phyloP scores from a whole-genome alignment of 352 stramenopile species.

The Phytophthora capsici region DNA sequence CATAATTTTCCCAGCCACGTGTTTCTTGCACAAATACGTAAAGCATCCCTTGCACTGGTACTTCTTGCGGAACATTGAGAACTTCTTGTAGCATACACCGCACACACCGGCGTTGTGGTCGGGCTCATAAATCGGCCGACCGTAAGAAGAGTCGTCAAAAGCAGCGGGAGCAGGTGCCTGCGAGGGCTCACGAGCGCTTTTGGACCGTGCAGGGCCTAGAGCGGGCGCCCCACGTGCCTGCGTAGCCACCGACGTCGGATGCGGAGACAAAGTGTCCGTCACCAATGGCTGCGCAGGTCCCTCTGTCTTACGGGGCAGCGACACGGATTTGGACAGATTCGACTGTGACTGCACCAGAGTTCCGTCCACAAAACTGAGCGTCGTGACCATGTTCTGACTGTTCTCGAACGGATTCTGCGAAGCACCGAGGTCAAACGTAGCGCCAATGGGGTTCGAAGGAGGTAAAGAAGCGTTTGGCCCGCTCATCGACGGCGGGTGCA shows the following conservation, averaged over 20 bases:
- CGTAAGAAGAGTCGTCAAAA: slow-evolving; percentile 38
- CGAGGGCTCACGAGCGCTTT: slow-evolving; percentile 24
- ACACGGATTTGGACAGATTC: slow-evolving; percentile 32
- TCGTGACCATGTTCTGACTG: slow-evolving; percentile 49
- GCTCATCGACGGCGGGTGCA: slow-evolving; percentile 46
- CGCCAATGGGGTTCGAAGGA: slow-evolving; percentile 33
- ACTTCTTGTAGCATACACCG: slow-evolving; percentile 87
- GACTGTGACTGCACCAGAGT: slow-evolving; percentile 46
- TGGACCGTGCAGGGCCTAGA: slow-evolving; percentile 24
- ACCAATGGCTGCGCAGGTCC: slow-evolving; percentile 14
- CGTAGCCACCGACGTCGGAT: slow-evolving; percentile 20
- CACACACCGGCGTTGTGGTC: slow-evolving; percentile 71
- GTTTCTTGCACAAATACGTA: slow-evolving; percentile 78
- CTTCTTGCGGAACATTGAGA: slow-evolving; percentile 87
- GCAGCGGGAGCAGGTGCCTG: slow-evolving; percentile 2
- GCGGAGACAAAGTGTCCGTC: slow-evolving; percentile 31
- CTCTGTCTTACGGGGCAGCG: slow-evolving; percentile 25
- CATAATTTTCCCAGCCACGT: slow-evolving; percentile 78
- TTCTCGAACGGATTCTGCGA: slow-evolving; percentile 46
- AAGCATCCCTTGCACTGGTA: slow-evolving; percentile 88
- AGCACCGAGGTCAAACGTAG: slow-evolving; percentile 33
- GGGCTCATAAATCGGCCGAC: slow-evolving; percentile 47
- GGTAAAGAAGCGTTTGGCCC: slow-evolving; percentile 40
- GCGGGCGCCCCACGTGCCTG: slow-evolving; percentile 9
- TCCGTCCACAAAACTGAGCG: slow-evolving; percentile 49